These are phyloP conservation scores for Ceratocystis eucalypticola DNA, from an alignment of 2,329 filamentous ascomycete species.

Conservation along the genomic window DNA sequence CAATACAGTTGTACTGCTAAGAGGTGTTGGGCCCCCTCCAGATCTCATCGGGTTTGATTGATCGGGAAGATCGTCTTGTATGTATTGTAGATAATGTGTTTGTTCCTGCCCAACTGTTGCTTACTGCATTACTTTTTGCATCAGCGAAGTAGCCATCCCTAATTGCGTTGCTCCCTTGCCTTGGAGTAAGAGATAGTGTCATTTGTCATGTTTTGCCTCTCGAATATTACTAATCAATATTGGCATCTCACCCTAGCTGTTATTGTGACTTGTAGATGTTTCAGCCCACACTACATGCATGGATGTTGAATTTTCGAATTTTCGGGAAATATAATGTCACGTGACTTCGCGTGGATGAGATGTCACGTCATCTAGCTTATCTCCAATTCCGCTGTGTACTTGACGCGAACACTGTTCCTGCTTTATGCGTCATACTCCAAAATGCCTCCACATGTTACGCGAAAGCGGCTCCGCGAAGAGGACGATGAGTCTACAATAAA, in stretches of 20 bases:
- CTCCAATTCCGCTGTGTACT: background rate
- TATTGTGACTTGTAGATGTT: background rate
- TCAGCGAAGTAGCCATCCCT: background rate
- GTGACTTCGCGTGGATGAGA: slow-evolving; percentile 14
- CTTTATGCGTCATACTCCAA: slow-evolving; percentile 14
- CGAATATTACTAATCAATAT: background rate
- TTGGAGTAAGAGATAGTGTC: background rate
- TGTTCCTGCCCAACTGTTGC: background rate
- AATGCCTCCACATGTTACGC: slow-evolving; percentile 57
- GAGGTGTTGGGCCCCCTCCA: slow-evolving; percentile 70
- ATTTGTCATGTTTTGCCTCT: background rate
- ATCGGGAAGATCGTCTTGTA: background rate
- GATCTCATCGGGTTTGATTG: slow-evolving; percentile 49
- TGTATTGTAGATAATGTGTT: background rate
- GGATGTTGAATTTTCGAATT: background rate
- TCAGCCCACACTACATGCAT: background rate
- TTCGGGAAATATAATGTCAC: background rate
- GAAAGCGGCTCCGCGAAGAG: slow-evolving; percentile 45
- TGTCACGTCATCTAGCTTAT: background rate
- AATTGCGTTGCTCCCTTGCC: background rate
- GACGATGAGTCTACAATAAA: background rate
- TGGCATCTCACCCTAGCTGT: no score
- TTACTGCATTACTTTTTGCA: background rate
- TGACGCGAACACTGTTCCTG: no score
- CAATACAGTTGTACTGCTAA: slow-evolving; percentile 77